Evolutionary conservation across 176 grass and related monocot genomes (phyloP), one percentile per base, ranked within the genome.

Genomic region (Triticum dicoccoides): DNA sequence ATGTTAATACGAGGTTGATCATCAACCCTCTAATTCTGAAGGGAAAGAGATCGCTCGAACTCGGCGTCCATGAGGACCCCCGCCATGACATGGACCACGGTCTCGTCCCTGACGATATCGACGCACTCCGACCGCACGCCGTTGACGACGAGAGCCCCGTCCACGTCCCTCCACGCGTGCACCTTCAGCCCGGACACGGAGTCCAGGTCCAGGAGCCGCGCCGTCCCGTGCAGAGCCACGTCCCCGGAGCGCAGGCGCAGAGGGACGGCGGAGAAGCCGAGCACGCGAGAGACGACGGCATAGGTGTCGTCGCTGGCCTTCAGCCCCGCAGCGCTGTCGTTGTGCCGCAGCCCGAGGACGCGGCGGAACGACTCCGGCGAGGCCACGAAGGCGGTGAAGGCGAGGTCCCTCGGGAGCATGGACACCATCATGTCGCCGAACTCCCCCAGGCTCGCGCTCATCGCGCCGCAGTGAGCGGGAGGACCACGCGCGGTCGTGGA

Each of bases 61-160:
- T 94, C 96, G 27, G 88, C 73, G 61, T 98, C 96, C 96, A 98
- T 94, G 62, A 98, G 84, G 25, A 95, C 91, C 24, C 93, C 93
- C 0, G 62, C 61, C 72, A 98, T 89, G 27, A 94, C 83, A 71
- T 98, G 96, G 35, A 94, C 91, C 74, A 95, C 67, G 10, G 73
- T 80, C 41, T 91, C 51, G 56, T 67, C 88, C 70, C 88, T 94
- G 29, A 81, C 77, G 23, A 94, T 23, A 82, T 98, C 92, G 70
- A 89, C 93, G 86, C 81, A 94, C 85, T 83, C 96, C 6, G 93
- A 95, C 29, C 76, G 91, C 70, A 95, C 70, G 64, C 93, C 93
- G 68, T 98, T 98, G 9, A 94, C 88, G 82, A 94, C 86, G 54
- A 98, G 69, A 37, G 47, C 89, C 14, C 91, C 93, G 44, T 89